phyloP scores from a whole-genome alignment of 2,329 filamentous ascomycete genomes.

The Penicillium freii region DNA sequence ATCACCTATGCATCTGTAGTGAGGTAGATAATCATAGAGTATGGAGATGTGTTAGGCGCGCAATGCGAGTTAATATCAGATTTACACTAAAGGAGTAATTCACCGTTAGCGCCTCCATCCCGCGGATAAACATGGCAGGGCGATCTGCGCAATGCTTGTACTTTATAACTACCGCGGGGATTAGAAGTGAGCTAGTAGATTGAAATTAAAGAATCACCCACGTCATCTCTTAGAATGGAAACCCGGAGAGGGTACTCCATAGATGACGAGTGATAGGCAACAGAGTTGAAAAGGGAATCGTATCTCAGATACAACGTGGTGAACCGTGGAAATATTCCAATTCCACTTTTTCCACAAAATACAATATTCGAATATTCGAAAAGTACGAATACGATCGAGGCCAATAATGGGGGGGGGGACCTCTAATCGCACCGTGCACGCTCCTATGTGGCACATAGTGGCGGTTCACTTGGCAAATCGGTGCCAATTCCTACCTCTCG shows the following conservation, averaged over 20 bases:
- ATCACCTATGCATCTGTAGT: background rate
- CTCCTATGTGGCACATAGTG: background rate
- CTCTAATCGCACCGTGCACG: background rate
- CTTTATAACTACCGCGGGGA: background rate
- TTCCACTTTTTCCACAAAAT: background rate
- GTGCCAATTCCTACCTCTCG: slow-evolving; percentile 1
- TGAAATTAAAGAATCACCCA: background rate
- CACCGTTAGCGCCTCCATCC: background rate
- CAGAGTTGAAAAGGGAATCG: background rate
- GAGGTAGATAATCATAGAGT: background rate
- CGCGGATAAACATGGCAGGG: background rate
- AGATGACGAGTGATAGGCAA: background rate
- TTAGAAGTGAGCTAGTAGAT: background rate
- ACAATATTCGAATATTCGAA: too few species aligned
- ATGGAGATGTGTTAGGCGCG: background rate
- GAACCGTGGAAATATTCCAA: background rate
- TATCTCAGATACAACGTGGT: background rate
- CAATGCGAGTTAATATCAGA: too few species aligned
- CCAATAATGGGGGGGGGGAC: background rate
- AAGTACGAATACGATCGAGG: background rate
- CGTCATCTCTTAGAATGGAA: background rate
- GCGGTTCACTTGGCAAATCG: slow-evolving; percentile 4
- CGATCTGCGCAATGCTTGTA: background rate
- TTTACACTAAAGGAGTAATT: background rate
- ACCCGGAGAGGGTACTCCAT: too few species aligned